Conservation (phyloP, 179 eudicot species). For the Pouteria campechiana region DNA sequence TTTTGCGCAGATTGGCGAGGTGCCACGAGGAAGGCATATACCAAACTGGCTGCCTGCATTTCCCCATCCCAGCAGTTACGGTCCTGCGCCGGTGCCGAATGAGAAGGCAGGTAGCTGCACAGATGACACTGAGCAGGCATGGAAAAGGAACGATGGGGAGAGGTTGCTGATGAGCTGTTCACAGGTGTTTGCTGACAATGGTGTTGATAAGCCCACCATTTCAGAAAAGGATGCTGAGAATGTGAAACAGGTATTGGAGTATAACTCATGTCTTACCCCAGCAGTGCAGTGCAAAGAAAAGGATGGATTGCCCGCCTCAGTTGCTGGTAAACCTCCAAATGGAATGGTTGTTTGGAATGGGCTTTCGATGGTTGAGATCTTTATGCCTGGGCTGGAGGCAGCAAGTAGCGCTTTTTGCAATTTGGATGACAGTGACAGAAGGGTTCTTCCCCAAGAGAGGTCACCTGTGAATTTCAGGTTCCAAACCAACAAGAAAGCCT, state of each 20-base stretch:
- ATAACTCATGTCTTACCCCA: constrained; percentile 55
- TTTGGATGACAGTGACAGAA: constrained; percentile 15
- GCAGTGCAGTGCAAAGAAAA: constrained; percentile 51
- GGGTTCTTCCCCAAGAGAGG: constrained; percentile 23
- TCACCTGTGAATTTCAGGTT: constrained; percentile 36
- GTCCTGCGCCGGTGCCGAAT: constrained; percentile 53
- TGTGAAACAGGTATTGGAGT: constrained; percentile 13
- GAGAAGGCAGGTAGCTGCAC: constrained; percentile 49
- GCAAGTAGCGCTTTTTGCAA: constrained; percentile 12
- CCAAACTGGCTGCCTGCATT: constrained; percentile 67
- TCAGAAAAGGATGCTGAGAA: constrained; percentile 20
- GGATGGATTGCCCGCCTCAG: constrained; percentile 28
- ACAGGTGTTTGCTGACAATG: constrained; percentile 29
- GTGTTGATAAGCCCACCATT: constrained; percentile 18
- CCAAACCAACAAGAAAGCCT: constrained; percentile 28
- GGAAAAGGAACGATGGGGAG: constrained; percentile 37
- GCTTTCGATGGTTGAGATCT: constrained; percentile 23
- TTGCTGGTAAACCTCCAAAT: constrained; percentile 28
- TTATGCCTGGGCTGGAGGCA: constrained; percentile 25
- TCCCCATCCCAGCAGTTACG: constrained; percentile 74
- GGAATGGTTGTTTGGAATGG: constrained; percentile 23
- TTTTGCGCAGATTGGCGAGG: constrained; percentile 32
- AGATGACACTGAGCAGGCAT: constrained; percentile 61
- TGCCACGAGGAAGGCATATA: constrained; percentile 39
- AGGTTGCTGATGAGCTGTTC: constrained; percentile 33